A percentile compares a stretch with the other conserved stretches of the same genome.
Conservation (phyloP, 1,284 basidiomycete genomes). For the Irpex sp. region DNA sequence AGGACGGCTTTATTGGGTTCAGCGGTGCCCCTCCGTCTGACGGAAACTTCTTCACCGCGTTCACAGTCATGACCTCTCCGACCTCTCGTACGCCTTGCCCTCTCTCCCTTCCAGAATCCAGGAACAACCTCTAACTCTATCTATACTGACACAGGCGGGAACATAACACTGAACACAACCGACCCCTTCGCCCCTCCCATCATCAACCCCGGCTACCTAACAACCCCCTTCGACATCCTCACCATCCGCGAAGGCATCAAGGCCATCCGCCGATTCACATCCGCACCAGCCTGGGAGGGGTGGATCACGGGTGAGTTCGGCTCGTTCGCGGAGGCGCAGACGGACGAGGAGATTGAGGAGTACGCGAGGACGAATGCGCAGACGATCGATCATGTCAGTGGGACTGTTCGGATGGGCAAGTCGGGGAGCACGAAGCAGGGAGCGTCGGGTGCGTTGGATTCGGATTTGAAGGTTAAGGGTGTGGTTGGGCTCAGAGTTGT, state of each 20-base stretch:
- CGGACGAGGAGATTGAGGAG: slow-evolving; percentile 21
- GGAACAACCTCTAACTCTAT: background rate
- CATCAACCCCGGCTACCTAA: slow-evolving; percentile 13
- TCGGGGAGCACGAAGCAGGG: background rate
- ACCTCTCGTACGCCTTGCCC: slow-evolving; percentile 29
- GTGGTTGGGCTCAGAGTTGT: slow-evolving; percentile 17
- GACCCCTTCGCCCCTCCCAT: slow-evolving; percentile 17
- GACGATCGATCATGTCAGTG: slow-evolving; percentile 24
- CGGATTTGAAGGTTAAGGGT: slow-evolving; percentile 4
- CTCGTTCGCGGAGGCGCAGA: slow-evolving; percentile 17
- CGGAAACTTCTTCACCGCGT: slow-evolving; percentile 28
- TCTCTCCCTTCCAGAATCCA: background rate
- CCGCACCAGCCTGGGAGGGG: slow-evolving; percentile 16
- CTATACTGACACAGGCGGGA: slow-evolving; percentile 18
- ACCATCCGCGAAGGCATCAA: slow-evolving; percentile 17
- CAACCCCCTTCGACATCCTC: slow-evolving; percentile 15
- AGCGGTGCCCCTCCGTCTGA: slow-evolving; percentile 8
- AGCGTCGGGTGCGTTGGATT: slow-evolving; percentile 17
- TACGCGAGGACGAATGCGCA: slow-evolving; percentile 15
- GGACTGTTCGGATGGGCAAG: slow-evolving; percentile 23
- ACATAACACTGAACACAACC: slow-evolving; percentile 18
- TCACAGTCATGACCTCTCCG: slow-evolving; percentile 27
- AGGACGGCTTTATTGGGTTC: background rate
- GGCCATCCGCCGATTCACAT: slow-evolving; percentile 16
- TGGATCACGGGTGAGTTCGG: slow-evolving; percentile 19